Evolutionary conservation across 2,329 filamentous ascomycete genomes (phyloP).

Genomic region (Colletotrichum cuscutae): DNA sequence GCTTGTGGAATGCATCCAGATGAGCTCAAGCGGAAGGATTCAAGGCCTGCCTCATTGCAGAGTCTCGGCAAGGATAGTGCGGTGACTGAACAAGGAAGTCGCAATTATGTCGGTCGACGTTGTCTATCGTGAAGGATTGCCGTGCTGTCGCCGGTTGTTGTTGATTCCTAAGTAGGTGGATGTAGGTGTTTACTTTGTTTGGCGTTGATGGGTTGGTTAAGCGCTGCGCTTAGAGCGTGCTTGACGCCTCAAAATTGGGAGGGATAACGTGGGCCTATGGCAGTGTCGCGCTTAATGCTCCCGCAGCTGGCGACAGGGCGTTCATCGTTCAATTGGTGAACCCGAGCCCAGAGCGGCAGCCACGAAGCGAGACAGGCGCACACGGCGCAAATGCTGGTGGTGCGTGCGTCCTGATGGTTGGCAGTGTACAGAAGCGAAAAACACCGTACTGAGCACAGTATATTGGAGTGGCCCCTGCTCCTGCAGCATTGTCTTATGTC

Average conservation of each 20-base stretch:
- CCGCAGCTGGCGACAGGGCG: conserved; percentile 8
- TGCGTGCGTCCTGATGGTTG: background rate
- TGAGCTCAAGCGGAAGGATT: conserved; percentile 28
- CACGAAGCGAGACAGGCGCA: conserved; percentile 28
- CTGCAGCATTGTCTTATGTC: background rate
- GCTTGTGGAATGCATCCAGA: conserved; percentile 1
- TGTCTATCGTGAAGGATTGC: background rate
- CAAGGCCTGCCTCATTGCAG: conserved; percentile 22
- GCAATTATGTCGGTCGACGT: background rate
- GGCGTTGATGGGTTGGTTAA: conserved; percentile 20
- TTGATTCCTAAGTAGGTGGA: background rate
- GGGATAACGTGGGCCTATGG: conserved; percentile 20
- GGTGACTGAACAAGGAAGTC: background rate
- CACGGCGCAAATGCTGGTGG: background rate
- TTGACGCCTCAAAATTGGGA: conserved; percentile 14
- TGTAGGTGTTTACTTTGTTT: conserved; percentile 33
- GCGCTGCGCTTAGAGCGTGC: conserved; percentile 33
- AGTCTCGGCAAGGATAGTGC: background rate
- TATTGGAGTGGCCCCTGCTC: background rate
- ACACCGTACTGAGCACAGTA: background rate
- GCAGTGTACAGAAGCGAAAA: background rate
- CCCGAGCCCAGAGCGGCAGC: background rate
- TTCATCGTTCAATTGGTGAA: background rate
- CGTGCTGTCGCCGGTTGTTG: conserved; percentile 7
- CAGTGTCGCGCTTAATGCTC: conserved; percentile 29